phyloP scores from a whole-genome alignment of 2,329 filamentous ascomycete species.

The Talaromyces sp. region DNA sequence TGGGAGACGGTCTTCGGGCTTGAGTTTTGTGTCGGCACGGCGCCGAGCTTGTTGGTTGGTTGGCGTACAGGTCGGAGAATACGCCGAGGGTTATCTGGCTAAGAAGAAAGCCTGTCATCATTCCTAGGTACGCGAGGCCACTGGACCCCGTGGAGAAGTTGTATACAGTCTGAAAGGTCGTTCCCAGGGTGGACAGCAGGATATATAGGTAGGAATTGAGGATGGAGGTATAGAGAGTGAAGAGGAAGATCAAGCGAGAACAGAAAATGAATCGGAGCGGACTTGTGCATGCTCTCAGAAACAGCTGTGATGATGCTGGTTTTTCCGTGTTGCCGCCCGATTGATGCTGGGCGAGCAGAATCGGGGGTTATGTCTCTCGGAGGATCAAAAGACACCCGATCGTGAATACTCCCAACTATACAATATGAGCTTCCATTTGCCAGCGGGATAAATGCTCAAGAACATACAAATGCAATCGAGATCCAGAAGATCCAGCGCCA shows the following conservation, averaged over 20 bases:
- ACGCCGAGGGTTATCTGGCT: slow-evolving; percentile 22
- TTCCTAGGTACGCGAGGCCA: slow-evolving; percentile 76
- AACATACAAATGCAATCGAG: slow-evolving; percentile 59
- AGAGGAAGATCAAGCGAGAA: slow-evolving; percentile 46
- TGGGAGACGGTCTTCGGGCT: slow-evolving; percentile 22
- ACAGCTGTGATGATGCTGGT: slow-evolving; percentile 38
- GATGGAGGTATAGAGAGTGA: slow-evolving; percentile 70
- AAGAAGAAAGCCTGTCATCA: slow-evolving; percentile 66
- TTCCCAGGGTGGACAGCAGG: slow-evolving; percentile 78
- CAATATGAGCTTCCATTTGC: not conserved
- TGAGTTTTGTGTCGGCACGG: not conserved
- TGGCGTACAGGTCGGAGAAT: not conserved
- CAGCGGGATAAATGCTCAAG: slow-evolving; percentile 49
- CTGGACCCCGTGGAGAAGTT: slow-evolving; percentile 60
- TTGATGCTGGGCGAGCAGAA: not conserved
- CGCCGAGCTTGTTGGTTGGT: slow-evolving; percentile 1
- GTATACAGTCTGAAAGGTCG: slow-evolving; percentile 62
- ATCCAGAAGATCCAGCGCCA: slow-evolving; percentile 71
- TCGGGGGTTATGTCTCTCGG: slow-evolving; percentile 24
- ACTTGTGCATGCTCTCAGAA: slow-evolving; percentile 61
- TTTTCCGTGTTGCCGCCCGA: slow-evolving; percentile 23
- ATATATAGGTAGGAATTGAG: slow-evolving; percentile 77
- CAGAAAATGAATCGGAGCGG: slow-evolving; percentile 56
- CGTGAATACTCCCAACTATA: not conserved
- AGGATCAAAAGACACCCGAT: slow-evolving; percentile 47